Conservation (phyloP, 73 alveolate species). For the Tetrahymena elliotti region DNA sequence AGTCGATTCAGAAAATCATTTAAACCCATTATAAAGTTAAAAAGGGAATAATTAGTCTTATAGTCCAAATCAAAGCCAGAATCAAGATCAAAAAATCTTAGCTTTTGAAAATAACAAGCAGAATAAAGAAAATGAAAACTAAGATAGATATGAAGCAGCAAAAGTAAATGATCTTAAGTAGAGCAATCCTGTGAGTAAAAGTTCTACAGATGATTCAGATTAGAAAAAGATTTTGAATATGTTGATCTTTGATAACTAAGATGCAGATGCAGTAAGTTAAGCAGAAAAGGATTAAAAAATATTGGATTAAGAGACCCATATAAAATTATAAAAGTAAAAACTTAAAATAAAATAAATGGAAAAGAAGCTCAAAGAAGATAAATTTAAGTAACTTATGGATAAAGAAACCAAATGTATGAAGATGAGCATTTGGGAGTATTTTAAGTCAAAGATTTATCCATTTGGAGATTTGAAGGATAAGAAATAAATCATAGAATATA, state of each 20-base stretch:
- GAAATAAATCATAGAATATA: conserved; percentile 1
- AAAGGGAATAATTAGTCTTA: no score
- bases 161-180: no score
- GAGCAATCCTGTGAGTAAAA: no score
- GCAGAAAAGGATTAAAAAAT: neutral
- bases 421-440: neutral
- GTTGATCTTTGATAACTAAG: neutral
- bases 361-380: neutral
- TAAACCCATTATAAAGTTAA: no score
- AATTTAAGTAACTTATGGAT: neutral
- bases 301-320: neutral
- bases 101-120: no score
- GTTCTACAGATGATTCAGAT: no score
- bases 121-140: no score
- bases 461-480: neutral
- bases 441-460: neutral
- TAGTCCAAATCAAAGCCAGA: no score
- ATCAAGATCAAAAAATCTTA: no score
- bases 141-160: no score
- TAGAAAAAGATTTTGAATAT: neutral
- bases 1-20: no score
- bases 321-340: neutral
- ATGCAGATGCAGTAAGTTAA: neutral
- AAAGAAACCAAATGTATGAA: neutral
- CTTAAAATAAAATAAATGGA: neutral